Base-by-base conservation (phyloP, 1,284 basidiomycete species). In the Gomphus bonarii region DNA sequence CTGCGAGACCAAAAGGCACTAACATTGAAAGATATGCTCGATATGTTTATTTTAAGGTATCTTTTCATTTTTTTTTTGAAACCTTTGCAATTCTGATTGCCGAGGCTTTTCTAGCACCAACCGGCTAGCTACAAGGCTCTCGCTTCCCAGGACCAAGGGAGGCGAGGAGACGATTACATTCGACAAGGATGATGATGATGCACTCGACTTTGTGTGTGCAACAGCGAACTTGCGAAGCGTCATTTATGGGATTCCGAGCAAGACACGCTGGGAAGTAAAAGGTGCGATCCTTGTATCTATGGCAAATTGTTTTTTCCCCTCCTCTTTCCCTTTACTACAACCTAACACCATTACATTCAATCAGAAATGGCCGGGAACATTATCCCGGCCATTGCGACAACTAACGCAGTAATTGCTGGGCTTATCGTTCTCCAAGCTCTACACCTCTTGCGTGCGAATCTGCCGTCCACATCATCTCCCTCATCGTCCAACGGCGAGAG, bases 341-440 rank as follows among this genome's bases (percentile, higher is more conserved):
- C 28, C 7, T 49, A 35, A 35, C 12, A 18, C 56, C 38, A 47
- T 25, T 25, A 25, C 57, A 3, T 9, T 50, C n/a, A 50, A 31
- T n/a, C 67, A 94, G 94, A 98, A 73, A 98, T 98, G 91, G 97
- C 97, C 0, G 95, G 97, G 11, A 99, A 99, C 72, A 99, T 99
- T 68, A 97, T 97, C 61, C 97, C 97, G 0, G 97, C 97, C 1
- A 98, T 99, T 63, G 97, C 97, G 1, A 98, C 97, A 0, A 99
- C 97, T 8, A 99, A 99, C 69, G 97, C 97, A 12, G 91, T 99
- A 69, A 85, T 98, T 62, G 89, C 97, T 0, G 97, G 95, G 0
- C 75, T 97, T 36, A 91, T 97, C 63, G 93, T 97, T 16, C 77
- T 98, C 50, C 95, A 97, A 70, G 90, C 94, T 0, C 72, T 97